A percentile compares a stretch with the other conserved stretches of the same genome.
Evolutionary conservation across 2,329 filamentous ascomycete species (phyloP).

Genomic region (Lachnellula hyalina): DNA sequence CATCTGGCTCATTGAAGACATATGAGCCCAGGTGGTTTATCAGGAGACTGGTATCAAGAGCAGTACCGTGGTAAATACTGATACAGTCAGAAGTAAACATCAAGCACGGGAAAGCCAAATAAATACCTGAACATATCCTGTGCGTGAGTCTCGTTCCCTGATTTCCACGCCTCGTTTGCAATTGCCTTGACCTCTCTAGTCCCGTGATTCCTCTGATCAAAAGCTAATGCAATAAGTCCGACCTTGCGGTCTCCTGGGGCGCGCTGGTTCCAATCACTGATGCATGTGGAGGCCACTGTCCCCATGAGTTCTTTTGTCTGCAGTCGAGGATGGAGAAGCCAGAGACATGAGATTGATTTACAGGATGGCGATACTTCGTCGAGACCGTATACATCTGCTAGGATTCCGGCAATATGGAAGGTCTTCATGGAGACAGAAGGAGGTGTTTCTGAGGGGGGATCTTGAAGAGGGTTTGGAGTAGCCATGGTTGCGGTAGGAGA

Average conservation of each 20-base stretch:
- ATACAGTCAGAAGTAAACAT: neutral
- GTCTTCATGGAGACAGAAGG: slow-evolving; percentile 55
- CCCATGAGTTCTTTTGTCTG: slow-evolving; percentile 69
- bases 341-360: slow-evolving; percentile 68
- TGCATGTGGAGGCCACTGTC: slow-evolving; percentile 61
- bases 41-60: slow-evolving; percentile 67
- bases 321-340: slow-evolving; percentile 80
- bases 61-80: slow-evolving; percentile 65
- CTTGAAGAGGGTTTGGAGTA: slow-evolving; percentile 19
- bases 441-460: slow-evolving; percentile 4
- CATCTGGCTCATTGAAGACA: slow-evolving; percentile 50
- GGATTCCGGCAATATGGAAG: slow-evolving; percentile 70
- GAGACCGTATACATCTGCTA: slow-evolving; percentile 76
- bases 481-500: slow-evolving; percentile 1
- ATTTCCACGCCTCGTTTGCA: slow-evolving; percentile 71
- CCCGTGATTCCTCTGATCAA: slow-evolving; percentile 94
- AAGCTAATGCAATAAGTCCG: slow-evolving; percentile 71
- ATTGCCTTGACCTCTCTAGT: slow-evolving; percentile 58
- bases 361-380: slow-evolving; percentile 56
- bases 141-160: slow-evolving; percentile 72
- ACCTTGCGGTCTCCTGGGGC: slow-evolving; percentile 30
- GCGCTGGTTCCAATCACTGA: slow-evolving; percentile 61
- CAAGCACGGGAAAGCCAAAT: neutral
- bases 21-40: slow-evolving; percentile 77
- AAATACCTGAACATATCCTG: slow-evolving; percentile 72